These are phyloP conservation scores for Verticillium alfalfae DNA, from an alignment of 2,329 filamentous ascomycete genomes.

Conservation along the genomic window DNA sequence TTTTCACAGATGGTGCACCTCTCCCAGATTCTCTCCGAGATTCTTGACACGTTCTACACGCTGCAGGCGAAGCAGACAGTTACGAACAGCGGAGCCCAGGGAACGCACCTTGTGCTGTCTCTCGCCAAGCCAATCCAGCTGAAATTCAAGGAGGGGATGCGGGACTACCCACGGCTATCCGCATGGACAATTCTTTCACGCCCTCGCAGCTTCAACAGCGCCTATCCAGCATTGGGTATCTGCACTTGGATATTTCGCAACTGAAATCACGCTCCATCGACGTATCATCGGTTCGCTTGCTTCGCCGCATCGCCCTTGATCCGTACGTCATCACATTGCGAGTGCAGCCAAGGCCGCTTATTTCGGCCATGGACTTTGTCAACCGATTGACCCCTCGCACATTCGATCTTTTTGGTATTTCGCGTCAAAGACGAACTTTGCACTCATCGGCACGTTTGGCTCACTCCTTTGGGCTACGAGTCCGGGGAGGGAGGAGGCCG, in stretches of 20 bases:
- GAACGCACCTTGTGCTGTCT: conserved; percentile 66
- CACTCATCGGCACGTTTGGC: conserved; percentile 90
- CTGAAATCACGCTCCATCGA: conserved; percentile 87
- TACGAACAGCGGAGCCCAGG: conserved; percentile 59
- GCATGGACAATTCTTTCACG: conserved; percentile 59
- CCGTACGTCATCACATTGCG: conserved; percentile 88
- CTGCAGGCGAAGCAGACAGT: conserved; percentile 69
- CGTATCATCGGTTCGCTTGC: conserved; percentile 79
- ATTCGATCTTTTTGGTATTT: conserved; percentile 92
- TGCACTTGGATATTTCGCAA: conserved; percentile 90
- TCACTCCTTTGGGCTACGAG: conserved; percentile 85
- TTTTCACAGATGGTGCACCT: conserved; percentile 73
- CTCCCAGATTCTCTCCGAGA: conserved; percentile 70
- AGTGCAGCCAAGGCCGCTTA: conserved; percentile 90
- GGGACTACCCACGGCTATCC: conserved; percentile 54
- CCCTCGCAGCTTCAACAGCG: conserved; percentile 28
- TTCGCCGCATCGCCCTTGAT: conserved; percentile 46
- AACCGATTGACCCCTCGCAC: conserved; percentile 81
- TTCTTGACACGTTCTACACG: conserved; percentile 79
- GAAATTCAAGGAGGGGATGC: conserved; percentile 77
- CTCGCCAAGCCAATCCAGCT: conserved; percentile 78
- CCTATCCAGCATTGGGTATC: conserved; percentile 63
- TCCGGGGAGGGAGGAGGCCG: conserved; percentile 79
- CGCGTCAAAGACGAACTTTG: conserved; percentile 84
- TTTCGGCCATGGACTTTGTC: conserved; percentile 96